These are phyloP conservation scores for Talaromyces islandicus DNA, from an alignment of 2,329 filamentous ascomycete genomes.

Conservation along the genomic window DNA sequence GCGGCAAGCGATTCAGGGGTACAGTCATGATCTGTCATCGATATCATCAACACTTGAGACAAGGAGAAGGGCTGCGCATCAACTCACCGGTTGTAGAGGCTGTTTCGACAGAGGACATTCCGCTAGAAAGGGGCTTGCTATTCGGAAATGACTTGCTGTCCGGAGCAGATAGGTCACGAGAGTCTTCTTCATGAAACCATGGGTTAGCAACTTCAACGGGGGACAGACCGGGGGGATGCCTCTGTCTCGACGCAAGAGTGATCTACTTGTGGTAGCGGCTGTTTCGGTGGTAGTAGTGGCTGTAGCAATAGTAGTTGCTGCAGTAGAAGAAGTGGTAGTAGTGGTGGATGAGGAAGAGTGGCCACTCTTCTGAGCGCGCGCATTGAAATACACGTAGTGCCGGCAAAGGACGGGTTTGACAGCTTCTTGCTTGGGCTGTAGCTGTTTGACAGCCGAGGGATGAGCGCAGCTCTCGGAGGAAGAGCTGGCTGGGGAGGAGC, in stretches of 20 bases:
- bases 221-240: neutral
- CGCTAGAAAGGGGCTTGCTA: no score
- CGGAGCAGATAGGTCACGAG: neutral
- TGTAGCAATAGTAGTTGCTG: neutral
- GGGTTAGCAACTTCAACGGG: neutral
- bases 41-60: neutral
- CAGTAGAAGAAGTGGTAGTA: neutral
- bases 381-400: neutral
- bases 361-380: neutral
- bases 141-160: neutral
- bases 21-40: neutral
- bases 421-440: neutral
- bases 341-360: no score
- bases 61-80: neutral
- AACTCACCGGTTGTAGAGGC: neutral
- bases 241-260: neutral
- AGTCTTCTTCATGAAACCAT: neutral
- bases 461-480: neutral
- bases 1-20: neutral
- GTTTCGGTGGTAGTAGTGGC: neutral
- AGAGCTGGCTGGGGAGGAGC: neutral
- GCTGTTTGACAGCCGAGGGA: neutral
- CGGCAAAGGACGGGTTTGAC: neutral
- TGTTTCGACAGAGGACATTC: neutral
- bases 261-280: slow-evolving; percentile 7